phyloP scores from a whole-genome alignment of 768 basidiomycete genomes.

The Arthromyces matolae region DNA sequence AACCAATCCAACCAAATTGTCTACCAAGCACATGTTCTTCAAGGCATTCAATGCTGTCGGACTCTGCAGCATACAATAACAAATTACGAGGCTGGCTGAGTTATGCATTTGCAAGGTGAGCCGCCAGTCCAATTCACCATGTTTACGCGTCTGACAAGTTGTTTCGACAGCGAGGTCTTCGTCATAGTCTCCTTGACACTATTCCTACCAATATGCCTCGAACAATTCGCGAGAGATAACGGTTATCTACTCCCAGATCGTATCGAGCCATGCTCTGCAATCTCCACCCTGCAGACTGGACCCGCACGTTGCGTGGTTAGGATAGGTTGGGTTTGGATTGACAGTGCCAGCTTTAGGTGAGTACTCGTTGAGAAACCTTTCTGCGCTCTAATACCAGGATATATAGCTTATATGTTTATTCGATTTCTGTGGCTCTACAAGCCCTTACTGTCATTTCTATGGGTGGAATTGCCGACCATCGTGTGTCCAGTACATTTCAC shows the following conservation, averaged over 20 bases:
- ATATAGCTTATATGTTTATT: constrained; percentile 82
- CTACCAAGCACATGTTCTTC: no score
- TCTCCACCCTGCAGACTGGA: constrained; percentile 15
- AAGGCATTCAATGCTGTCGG: constrained; percentile 21
- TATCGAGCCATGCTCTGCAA: constrained; percentile 50
- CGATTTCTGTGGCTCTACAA: constrained; percentile 83
- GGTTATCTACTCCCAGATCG: constrained; percentile 74
- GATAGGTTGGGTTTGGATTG: constrained; percentile 82
- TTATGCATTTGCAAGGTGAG: constrained; percentile 80
- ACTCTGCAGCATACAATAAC: constrained; percentile 28
- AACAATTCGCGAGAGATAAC: constrained; percentile 89
- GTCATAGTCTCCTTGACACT: constrained; percentile 77
- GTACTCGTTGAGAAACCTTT: constrained; percentile 10
- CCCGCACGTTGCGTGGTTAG: constrained; percentile 70
- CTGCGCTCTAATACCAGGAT: neutral
- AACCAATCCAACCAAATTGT: no score
- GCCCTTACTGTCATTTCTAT: constrained; percentile 95
- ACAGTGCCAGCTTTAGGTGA: constrained; percentile 89
- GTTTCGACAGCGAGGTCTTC: constrained; percentile 66
- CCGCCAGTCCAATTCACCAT: no score
- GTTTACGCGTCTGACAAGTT: neutral
- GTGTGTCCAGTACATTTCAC: constrained; percentile 40
- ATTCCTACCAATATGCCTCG: constrained; percentile 79
- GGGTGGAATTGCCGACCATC: constrained; percentile 86
- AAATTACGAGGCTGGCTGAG: constrained; percentile 74